Evolutionary conservation across 1,139 yeast genomes (phyloP), one percentile per base, ranked within the genome.

Genomic region (Debaryomyces psychrophilus): DNA sequence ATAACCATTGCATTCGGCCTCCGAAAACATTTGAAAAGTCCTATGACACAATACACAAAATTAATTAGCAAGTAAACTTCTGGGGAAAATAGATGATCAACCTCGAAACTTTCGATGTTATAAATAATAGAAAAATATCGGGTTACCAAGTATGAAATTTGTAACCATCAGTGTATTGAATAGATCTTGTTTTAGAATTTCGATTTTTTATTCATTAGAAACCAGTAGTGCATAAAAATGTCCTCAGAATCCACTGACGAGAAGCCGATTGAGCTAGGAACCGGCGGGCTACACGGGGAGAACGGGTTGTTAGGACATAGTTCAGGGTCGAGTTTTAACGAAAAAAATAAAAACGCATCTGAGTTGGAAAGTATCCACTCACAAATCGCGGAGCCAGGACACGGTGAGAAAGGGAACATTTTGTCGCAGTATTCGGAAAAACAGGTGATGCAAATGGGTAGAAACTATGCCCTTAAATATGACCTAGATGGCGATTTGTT

Each of bases 401-500:
- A 53, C 6, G 67, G 65, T n/a, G 75, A 68, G 47, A 59, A 47
- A 29, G 83, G 80, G 35, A 85, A 86, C 61, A 83, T 86, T 44
- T 71, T 87, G 49, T 65, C 82, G 2, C 86, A 82, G 54, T 82
- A 86, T 52, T 65, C 85, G 18, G 83, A 81, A 51, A 77, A 78
- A 26, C 87, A 85, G 60, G 88, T 83, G 6, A 77, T 82, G 76
- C 76, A 72, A 49, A 83, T 86, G 83, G 96, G 93, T 22, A 72
- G 86, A 49, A 74, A 76, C 50, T 88, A 85, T 63, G 92, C 92
- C 22, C 60, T 66, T 34, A 79, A 78, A 53, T 71, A 86, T 57
- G 82, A 75, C 7, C 64, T 88, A 57, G 90, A 86, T 54, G 71
- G 76, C 1, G 92, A 85, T 8, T 66, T 82, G 43, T 85, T 89